phyloP scores from a whole-genome alignment of 768 basidiomycete species.

The Termitomyces sp. region DNA sequence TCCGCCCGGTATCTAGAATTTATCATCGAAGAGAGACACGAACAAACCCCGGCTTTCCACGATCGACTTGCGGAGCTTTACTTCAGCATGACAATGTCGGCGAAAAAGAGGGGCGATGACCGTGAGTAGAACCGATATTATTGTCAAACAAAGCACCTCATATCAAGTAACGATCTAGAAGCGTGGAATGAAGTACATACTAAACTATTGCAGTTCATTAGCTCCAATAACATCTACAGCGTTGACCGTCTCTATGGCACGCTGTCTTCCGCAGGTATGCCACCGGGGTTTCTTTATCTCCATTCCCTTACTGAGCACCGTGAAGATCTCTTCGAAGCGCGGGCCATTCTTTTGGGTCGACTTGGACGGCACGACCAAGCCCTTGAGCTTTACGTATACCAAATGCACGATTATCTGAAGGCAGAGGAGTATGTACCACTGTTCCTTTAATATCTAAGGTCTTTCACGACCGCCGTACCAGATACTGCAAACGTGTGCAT shows the following conservation, averaged over 20 bases:
- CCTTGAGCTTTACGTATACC: constrained; percentile 92
- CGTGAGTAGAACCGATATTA: constrained; percentile 32
- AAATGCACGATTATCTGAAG: constrained; percentile 74
- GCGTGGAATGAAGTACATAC: constrained; percentile 56
- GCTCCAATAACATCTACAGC: constrained; percentile 63
- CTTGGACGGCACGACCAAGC: constrained; percentile 91
- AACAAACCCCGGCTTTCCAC: too few relatives aligned
- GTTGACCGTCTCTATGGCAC: constrained; percentile 77
- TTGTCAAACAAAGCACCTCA: too few relatives aligned
- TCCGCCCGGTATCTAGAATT: too few relatives aligned
- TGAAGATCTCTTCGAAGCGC: constrained; percentile 83
- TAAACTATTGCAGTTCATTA: constrained; percentile 78
- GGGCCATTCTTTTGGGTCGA: constrained; percentile 87
- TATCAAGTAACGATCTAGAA: too few relatives aligned
- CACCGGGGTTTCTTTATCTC: not conserved
- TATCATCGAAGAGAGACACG: too few relatives aligned
- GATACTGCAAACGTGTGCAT: constrained; percentile 89
- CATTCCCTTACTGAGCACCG: not conserved
- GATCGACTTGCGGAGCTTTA: too few relatives aligned
- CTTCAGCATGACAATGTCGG: too few relatives aligned
- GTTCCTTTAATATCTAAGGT: not conserved
- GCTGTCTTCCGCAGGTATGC: constrained; percentile 78
- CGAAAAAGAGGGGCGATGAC: constrained; percentile 56
- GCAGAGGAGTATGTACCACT: constrained; percentile 77
- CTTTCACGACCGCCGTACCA: constrained; percentile 26